Evolutionary conservation across 2,329 filamentous ascomycete species (phyloP).

Genomic region (Ophiocordyceps camponoti-saundersi): DNA sequence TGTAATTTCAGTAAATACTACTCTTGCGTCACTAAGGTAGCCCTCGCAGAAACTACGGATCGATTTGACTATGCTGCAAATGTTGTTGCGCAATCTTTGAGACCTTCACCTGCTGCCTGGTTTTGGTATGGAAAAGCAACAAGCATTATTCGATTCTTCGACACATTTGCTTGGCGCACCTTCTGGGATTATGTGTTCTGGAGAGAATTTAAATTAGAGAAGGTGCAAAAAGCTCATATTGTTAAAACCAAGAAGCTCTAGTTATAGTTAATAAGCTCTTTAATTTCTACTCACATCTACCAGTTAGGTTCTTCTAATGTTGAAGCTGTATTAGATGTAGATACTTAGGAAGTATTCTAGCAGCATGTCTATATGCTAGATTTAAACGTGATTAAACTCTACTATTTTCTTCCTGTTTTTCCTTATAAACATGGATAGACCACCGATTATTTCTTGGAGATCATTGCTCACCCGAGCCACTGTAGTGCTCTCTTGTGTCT

Average conservation of each 20-base stretch:
- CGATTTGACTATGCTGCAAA: neutral
- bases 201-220: neutral
- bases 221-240: neutral
- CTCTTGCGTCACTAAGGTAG: neutral
- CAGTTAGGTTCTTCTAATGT: too few species aligned
- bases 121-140: constrained; percentile 4
- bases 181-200: neutral
- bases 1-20: neutral
- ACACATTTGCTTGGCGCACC: neutral
- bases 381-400: too few species aligned
- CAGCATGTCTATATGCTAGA: too few species aligned
- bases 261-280: too few species aligned
- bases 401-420: too few species aligned
- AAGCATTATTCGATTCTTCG: neutral
- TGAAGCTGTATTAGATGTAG: too few species aligned
- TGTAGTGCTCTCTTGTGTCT: too few species aligned
- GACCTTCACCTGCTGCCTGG: constrained; percentile 1
- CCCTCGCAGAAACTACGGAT: neutral
- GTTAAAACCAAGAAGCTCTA: neutral
- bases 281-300: neutral
- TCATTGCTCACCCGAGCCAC: too few species aligned
- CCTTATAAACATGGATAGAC: too few species aligned
- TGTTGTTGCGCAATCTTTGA: constrained; percentile 6
- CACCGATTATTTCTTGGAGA: too few species aligned
- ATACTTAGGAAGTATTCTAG: too few species aligned